Evolutionary conservation across 148 eudicot species (phyloP).

Genomic region (Chenopodium berlandieri): DNA sequence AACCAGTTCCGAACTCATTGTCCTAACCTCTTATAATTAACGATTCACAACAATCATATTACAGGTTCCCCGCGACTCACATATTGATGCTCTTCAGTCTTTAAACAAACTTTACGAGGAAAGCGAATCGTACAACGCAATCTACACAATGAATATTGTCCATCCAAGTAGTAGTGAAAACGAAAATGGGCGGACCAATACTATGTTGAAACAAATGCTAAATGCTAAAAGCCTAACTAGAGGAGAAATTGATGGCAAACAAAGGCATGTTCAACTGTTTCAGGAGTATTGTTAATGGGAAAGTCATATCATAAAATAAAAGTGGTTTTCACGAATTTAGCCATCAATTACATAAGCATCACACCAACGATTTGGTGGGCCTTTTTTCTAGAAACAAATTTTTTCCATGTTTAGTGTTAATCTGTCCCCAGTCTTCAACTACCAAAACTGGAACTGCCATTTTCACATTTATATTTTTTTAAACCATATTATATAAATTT

Average conservation of each 20-base stretch:
- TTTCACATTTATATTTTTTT: not conserved
- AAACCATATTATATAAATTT: not conserved
- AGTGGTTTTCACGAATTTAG: not conserved
- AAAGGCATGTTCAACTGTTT: constrained; percentile 3
- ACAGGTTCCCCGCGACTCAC: no score
- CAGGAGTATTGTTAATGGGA: not conserved
- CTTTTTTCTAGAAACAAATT: not conserved
- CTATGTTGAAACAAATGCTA: not conserved
- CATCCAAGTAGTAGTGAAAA: not conserved
- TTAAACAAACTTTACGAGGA: not conserved
- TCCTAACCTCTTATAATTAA: not conserved
- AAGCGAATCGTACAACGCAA: not conserved
- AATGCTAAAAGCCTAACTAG: not conserved
- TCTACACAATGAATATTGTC: not conserved
- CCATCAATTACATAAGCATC: not conserved
- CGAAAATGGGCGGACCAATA: no score
- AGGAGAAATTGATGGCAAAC: not conserved
- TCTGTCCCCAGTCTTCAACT: constrained; percentile 15
- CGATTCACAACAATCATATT: not conserved
- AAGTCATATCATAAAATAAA: not conserved
- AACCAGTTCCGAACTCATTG: not conserved
- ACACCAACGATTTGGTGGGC: constrained; percentile 9
- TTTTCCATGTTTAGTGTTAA: not conserved
- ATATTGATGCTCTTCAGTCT: not conserved
- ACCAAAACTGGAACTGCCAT: constrained; percentile 19